phyloP scores from a whole-genome alignment of 2,329 filamentous ascomycete genomes.

The Alternaria metachromatica region DNA sequence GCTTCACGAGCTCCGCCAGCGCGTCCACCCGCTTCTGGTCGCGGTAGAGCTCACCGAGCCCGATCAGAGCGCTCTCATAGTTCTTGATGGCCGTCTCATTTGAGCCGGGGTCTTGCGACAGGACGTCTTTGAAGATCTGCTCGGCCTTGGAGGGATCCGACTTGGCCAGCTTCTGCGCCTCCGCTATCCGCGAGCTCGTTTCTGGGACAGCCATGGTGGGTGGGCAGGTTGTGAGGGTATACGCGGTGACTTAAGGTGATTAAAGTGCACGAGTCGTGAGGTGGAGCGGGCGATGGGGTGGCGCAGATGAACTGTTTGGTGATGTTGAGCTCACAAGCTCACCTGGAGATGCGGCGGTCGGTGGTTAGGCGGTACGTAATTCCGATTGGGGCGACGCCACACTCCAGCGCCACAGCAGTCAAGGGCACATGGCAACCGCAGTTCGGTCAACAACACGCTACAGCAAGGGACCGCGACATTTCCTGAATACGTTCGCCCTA shows the following conservation, averaged over 20 bases:
- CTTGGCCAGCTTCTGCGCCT: conserved; percentile 85
- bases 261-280: background rate
- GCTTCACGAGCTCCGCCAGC: conserved; percentile 86
- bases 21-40: conserved; percentile 84
- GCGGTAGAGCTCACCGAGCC: conserved; percentile 89
- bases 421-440: conserved; percentile 14
- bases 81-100: conserved; percentile 87
- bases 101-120: conserved; percentile 81
- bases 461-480: background rate
- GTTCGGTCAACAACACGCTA: conserved; percentile 7
- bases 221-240: background rate
- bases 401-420: background rate
- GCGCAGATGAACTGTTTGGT: conserved; percentile 15
- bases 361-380: conserved; percentile 13
- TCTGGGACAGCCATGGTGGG: conserved; percentile 50
- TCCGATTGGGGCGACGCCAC: conserved; percentile 5
- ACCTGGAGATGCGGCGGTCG: conserved; percentile 15
- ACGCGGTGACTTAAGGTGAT: background rate
- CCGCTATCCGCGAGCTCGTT: conserved; percentile 74
- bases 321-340: conserved; percentile 22
- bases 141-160: conserved; percentile 84
- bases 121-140: conserved; percentile 85
- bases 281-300: conserved; percentile 10
- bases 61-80: conserved; percentile 88
- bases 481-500: background rate